Evolutionary conservation across 805 yeast genomes (phyloP).

Genomic region (Wickerhamiella spandovensis): DNA sequence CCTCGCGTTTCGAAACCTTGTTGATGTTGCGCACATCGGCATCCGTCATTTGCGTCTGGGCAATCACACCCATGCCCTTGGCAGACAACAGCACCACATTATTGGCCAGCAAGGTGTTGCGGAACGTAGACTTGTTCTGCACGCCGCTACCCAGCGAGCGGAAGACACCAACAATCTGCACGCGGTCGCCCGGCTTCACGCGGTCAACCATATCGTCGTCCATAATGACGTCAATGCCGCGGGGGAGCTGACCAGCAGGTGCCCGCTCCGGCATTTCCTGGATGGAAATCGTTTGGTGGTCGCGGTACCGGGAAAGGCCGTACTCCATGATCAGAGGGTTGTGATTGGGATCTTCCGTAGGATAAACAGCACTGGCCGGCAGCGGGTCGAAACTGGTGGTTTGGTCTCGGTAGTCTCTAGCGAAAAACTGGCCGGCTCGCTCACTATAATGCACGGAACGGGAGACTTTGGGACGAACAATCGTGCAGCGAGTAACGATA

Average conservation of each 20-base stretch:
- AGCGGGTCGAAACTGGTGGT: constrained; percentile 82
- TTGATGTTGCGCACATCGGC: constrained; percentile 78
- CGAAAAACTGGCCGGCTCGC: constrained; percentile 67
- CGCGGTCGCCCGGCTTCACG: constrained; percentile 92
- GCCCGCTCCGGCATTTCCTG: constrained; percentile 98
- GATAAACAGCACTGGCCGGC: constrained; percentile 73
- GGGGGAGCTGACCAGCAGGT: constrained; percentile 94
- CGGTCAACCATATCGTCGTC: constrained; percentile 90
- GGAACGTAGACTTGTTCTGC: constrained; percentile 50
- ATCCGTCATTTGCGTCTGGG: constrained; percentile 57
- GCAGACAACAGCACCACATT: constrained; percentile 83
- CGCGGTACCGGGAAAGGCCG: constrained; percentile 83
- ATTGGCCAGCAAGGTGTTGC: constrained; percentile 74
- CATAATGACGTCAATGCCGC: constrained; percentile 81
- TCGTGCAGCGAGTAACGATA: constrained; percentile 83
- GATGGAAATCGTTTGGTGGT: constrained; percentile 83
- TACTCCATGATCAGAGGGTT: constrained; percentile 80
- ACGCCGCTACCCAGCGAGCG: constrained; percentile 72
- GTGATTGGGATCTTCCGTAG: constrained; percentile 87
- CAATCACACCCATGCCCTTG: constrained; percentile 65
- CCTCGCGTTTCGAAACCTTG: constrained; percentile 52
- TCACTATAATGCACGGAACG: constrained; percentile 91
- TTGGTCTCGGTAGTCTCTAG: constrained; percentile 85
- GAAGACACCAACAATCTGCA: constrained; percentile 87
- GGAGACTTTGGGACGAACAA: constrained; percentile 83